phyloP scores from a whole-genome alignment of 2,329 filamentous ascomycete species.

The Emydomyces testavorans region DNA sequence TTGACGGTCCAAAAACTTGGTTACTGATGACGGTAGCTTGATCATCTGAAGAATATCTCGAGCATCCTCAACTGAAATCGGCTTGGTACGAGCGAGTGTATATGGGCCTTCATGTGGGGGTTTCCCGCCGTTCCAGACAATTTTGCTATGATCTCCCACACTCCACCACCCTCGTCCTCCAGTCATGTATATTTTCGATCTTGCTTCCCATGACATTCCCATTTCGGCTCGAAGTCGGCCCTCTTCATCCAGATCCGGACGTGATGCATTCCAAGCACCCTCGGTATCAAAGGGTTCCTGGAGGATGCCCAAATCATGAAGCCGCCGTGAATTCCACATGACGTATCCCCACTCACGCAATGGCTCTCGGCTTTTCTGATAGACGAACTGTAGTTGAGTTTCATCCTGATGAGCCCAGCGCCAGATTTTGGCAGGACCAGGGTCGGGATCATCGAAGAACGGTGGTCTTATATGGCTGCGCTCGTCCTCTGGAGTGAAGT shows the following conservation, averaged over 20 bases:
- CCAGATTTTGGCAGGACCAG: constrained; percentile 11
- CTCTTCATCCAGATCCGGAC: background rate
- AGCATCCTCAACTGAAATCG: too few relatives aligned
- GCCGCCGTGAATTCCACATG: constrained; percentile 14
- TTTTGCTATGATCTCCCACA: constrained; percentile 14
- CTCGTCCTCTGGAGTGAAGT: constrained; percentile 1
- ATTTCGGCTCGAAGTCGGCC: background rate
- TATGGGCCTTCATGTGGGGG: too few relatives aligned
- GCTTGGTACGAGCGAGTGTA: too few relatives aligned
- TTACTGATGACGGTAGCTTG: too few relatives aligned
- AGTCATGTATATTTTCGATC: constrained; percentile 5
- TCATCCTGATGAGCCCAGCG: constrained; percentile 7
- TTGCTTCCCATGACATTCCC: constrained; percentile 2
- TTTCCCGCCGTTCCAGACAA: too few relatives aligned
- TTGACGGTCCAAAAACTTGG: too few relatives aligned
- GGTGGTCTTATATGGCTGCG: background rate
- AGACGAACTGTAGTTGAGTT: background rate
- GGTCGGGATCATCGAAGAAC: constrained; percentile 6
- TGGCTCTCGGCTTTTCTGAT: background rate
- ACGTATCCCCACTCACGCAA: constrained; percentile 13
- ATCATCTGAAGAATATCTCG: too few relatives aligned
- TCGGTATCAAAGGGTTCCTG: constrained; percentile 1
- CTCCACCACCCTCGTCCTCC: constrained; percentile 16
- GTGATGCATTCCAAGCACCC: background rate
- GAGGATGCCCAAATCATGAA: too few relatives aligned